These are phyloP conservation scores for Rhodotorula babjevae DNA, from an alignment of 768 basidiomycete species.

Conservation along the genomic window DNA sequence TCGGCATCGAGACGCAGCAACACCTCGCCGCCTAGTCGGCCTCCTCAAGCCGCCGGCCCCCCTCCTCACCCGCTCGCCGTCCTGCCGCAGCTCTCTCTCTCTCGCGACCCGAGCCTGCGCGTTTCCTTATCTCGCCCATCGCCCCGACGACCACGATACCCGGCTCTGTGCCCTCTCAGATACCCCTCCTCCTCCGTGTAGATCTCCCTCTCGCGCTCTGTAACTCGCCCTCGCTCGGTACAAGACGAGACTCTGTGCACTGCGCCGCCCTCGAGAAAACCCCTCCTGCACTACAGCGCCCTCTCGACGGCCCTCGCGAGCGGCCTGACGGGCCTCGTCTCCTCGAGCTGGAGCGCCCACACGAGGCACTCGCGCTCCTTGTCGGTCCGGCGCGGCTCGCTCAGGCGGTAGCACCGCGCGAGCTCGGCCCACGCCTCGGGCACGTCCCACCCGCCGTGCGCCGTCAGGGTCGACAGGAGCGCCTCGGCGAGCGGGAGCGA, in stretches of 20 bases:
- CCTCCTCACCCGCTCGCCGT: no score
- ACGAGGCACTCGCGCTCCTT: slow-evolving; percentile 69
- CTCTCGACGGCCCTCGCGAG: slow-evolving; percentile 43
- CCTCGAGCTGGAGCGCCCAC: slow-evolving; percentile 58
- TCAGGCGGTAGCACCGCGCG: slow-evolving; percentile 56
- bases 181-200: not conserved
- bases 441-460: slow-evolving; percentile 73
- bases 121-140: no score
- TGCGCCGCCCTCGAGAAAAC: no score
- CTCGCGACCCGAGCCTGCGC: no score
- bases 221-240: no score
- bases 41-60: no score
- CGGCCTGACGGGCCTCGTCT: slow-evolving; percentile 46
- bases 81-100: no score
- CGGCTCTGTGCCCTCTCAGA: not conserved
- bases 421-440: slow-evolving; percentile 94
- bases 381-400: slow-evolving; percentile 60
- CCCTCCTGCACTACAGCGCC: not conserved
- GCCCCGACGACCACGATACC: no score
- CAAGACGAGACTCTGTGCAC: no score
- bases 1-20: not conserved
- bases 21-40: not conserved
- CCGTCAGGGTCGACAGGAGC: slow-evolving; percentile 68
- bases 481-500: slow-evolving; percentile 61
- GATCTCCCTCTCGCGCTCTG: not conserved